phyloP scores from a whole-genome alignment of 2,329 filamentous ascomycete species.

The Didymella exigua region DNA sequence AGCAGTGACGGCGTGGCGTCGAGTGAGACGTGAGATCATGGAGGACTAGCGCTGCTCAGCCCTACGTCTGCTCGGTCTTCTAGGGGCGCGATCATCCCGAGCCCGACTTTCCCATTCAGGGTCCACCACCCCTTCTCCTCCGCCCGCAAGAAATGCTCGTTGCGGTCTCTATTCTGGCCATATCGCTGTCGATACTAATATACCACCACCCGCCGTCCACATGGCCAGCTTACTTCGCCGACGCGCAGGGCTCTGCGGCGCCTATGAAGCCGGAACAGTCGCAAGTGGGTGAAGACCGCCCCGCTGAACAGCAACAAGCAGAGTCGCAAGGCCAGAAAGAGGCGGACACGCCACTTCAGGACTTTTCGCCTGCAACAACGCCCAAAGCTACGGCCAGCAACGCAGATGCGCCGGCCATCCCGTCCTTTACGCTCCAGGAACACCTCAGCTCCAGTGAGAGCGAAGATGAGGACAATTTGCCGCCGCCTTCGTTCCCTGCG shows the following conservation, averaged over 20 bases:
- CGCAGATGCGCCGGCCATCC: slow-evolving; percentile 28
- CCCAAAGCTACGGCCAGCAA: slow-evolving; percentile 37
- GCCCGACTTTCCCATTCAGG: slow-evolving; percentile 17
- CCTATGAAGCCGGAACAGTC: slow-evolving; percentile 22
- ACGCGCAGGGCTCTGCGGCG: slow-evolving; percentile 15
- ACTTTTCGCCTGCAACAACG: slow-evolving; percentile 38
- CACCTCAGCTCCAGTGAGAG: slow-evolving; percentile 36
- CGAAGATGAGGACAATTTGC: slow-evolving; percentile 44
- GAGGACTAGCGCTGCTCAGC: slow-evolving; percentile 10
- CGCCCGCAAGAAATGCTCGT: slow-evolving; percentile 44
- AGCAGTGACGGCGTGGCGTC: slow-evolving; percentile 10
- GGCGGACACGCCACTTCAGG: neutral
- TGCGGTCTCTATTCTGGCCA: slow-evolving; percentile 45
- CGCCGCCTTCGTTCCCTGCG: slow-evolving; percentile 53
- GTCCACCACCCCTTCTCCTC: slow-evolving; percentile 13
- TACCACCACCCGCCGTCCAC: slow-evolving; percentile 46
- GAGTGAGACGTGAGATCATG: slow-evolving; percentile 15
- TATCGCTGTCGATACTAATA: slow-evolving; percentile 45
- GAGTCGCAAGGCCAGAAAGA: slow-evolving; percentile 20
- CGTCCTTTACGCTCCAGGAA: slow-evolving; percentile 47
- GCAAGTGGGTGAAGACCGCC: slow-evolving; percentile 22
- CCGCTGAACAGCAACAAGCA: slow-evolving; percentile 22
- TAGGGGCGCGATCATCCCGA: slow-evolving; percentile 2
- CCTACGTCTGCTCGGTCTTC: slow-evolving; percentile 12
- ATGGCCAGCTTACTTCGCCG: slow-evolving; percentile 38